Percentiles rank a stretch among this genome's conserved stretches.
phyloP scores from a whole-genome alignment of 2,329 filamentous ascomycete genomes.

The Corinectria fuckeliana region DNA sequence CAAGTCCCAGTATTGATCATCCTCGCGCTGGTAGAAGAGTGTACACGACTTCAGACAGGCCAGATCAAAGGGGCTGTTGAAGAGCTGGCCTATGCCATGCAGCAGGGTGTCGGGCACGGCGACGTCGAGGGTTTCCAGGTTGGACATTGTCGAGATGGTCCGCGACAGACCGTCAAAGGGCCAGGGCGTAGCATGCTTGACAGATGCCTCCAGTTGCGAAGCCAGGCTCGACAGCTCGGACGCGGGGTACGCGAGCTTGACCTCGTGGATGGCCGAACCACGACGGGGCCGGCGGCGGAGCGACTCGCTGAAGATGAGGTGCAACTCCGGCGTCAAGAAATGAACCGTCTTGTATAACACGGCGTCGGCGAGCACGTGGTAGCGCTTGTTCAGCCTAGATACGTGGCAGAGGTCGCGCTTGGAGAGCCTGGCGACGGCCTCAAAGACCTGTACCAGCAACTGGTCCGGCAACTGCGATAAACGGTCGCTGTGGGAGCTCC shows the following conservation, averaged over 20 bases:
- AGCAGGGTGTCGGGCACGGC: slow-evolving; percentile 52
- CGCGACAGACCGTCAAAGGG: slow-evolving; percentile 48
- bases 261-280: slow-evolving; percentile 54
- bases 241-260: slow-evolving; percentile 53
- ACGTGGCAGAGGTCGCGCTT: slow-evolving; percentile 51
- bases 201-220: no score
- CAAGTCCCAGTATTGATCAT: slow-evolving; percentile 56
- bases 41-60: slow-evolving; percentile 55
- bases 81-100: slow-evolving; percentile 55
- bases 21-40: slow-evolving; percentile 54
- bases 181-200: neutral
- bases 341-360: slow-evolving; percentile 55
- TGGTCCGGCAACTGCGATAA: neutral
- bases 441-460: slow-evolving; percentile 32
- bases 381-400: slow-evolving; percentile 50
- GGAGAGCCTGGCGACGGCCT: slow-evolving; percentile 42
- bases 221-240: slow-evolving; percentile 51
- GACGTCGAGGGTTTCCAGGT: slow-evolving; percentile 54
- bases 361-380: slow-evolving; percentile 54
- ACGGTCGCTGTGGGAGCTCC: neutral
- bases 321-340: slow-evolving; percentile 55
- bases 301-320: slow-evolving; percentile 56
- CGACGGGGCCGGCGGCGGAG: slow-evolving; percentile 53
- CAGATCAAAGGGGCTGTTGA: slow-evolving; percentile 58
- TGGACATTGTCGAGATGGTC: slow-evolving; percentile 57